Base-by-base conservation (phyloP, 768 basidiomycete species). In the Leccinum imitatum region DNA sequence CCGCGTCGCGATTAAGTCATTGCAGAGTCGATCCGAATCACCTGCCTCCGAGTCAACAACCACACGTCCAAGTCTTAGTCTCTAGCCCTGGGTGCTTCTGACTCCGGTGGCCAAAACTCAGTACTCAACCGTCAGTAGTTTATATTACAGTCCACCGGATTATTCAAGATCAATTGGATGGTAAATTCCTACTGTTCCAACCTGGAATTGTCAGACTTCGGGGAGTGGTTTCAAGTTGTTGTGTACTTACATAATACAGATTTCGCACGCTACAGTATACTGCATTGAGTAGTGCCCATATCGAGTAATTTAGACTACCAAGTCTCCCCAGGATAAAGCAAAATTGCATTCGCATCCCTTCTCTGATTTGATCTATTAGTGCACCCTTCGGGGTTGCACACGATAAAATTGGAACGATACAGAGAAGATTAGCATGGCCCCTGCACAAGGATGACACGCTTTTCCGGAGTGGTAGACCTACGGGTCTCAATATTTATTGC, bases 371-470 rank as follows among this genome's bases (percentile, higher is more conserved):
- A 19, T 0, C 1, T 13, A 19, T 0, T 46, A 64, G 37, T 84
- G 86, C 87, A 86, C 87, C 87, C 87, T 89, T 89, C 86, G 87
- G 87, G 87, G 90, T 88, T 88, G 87, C 90, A 90, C 89, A 91
- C 86, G 88, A 89, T 90, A 94, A 93, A 92, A 90, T 94, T 93
- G 93, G 91, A 95, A 94, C 92, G 90, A 95, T 95, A 95, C 93
- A 94, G 93, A 96, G 94, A 95, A 95, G 94, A 95, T 96, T 95
- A 95, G 94, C 94, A 96, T 96, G 91, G 95, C 93, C 94, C 95
- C 94, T 96, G 94, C 95, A 96, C 93, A 97, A 96, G 95, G 94
- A 96, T 95, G 94, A 95, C 94, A 95, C 91, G 90, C 90, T 92
- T 90, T 89, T 84, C 87, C 88, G 87, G 89, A 90, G 89, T 90